phyloP scores from a whole-genome alignment of 2,329 filamentous ascomycete species.

The Cucurbitaria berberidis region DNA sequence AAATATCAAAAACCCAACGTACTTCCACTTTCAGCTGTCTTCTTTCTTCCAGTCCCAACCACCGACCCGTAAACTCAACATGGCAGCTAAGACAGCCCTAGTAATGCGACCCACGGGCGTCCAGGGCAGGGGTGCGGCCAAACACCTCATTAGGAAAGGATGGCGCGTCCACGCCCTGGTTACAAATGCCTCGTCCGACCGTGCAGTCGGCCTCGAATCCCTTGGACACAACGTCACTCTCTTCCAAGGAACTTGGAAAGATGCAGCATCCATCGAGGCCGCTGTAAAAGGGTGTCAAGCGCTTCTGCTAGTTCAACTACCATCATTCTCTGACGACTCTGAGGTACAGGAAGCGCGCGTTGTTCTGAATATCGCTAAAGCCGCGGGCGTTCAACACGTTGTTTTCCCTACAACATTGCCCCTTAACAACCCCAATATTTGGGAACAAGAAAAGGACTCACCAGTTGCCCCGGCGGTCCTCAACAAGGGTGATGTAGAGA shows the following conservation, averaged over 20 bases:
- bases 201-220: slow-evolving; percentile 33
- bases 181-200: slow-evolving; percentile 29
- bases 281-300: slow-evolving; percentile 42
- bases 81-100: slow-evolving; percentile 23
- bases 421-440: slow-evolving; percentile 17
- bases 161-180: slow-evolving; percentile 45
- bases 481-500: slow-evolving; percentile 54
- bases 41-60: not conserved
- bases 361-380: slow-evolving; percentile 38
- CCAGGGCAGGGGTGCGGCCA: slow-evolving; percentile 27
- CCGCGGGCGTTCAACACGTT: slow-evolving; percentile 40
- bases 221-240: slow-evolving; percentile 33
- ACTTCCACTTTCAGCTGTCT: not conserved
- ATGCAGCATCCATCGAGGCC: slow-evolving; percentile 33
- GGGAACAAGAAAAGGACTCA: slow-evolving; percentile 7
- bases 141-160: slow-evolving; percentile 33
- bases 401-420: slow-evolving; percentile 31
- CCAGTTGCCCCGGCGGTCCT: slow-evolving; percentile 28
- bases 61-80: not conserved
- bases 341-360: slow-evolving; percentile 22
- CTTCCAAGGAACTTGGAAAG: slow-evolving; percentile 40
- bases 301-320: slow-evolving; percentile 31
- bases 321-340: slow-evolving; percentile 22
- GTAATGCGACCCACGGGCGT: slow-evolving; percentile 29
- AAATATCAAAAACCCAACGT: too few species aligned